Evolutionary conservation across 306 rosid species (phyloP).

Genomic region (Rosa lucieae): DNA sequence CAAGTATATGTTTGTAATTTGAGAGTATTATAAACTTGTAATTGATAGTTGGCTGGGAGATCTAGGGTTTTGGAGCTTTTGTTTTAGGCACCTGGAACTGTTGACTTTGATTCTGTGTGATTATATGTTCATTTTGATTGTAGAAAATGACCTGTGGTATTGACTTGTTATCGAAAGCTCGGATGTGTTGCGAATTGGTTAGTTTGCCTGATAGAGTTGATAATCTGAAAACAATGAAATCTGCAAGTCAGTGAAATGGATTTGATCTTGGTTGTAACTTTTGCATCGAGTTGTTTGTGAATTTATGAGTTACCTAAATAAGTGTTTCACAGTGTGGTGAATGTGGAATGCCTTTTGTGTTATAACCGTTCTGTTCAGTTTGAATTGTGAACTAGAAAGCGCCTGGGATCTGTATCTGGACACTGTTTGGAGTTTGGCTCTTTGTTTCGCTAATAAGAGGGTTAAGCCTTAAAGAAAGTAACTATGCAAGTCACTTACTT

Average conservation of each 20-base stretch:
- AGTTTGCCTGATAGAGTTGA: background rate
- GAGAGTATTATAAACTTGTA: background rate
- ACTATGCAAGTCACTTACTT: too few relatives aligned
- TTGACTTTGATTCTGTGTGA: background rate
- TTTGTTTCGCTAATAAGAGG: background rate
- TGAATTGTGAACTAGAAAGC: background rate
- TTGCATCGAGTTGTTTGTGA: background rate
- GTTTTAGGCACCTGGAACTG: slow-evolving; percentile 11
- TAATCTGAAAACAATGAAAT: background rate
- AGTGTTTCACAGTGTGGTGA: background rate
- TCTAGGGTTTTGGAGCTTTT: slow-evolving; percentile 27
- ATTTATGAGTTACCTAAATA: background rate
- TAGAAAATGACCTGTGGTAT: background rate
- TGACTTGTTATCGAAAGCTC: background rate
- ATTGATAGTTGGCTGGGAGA: slow-evolving; percentile 24
- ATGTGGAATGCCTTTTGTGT: background rate
- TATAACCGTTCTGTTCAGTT: background rate
- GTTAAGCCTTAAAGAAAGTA: background rate
- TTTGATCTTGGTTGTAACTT: background rate
- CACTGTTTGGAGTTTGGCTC: background rate
- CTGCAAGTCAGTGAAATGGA: background rate
- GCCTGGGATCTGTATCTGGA: background rate
- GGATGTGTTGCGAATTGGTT: background rate
- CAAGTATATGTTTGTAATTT: background rate
- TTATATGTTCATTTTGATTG: slow-evolving; percentile 10